phyloP scores from a whole-genome alignment of 2,329 filamentous ascomycete genomes.

The Beauveria bassiana region DNA sequence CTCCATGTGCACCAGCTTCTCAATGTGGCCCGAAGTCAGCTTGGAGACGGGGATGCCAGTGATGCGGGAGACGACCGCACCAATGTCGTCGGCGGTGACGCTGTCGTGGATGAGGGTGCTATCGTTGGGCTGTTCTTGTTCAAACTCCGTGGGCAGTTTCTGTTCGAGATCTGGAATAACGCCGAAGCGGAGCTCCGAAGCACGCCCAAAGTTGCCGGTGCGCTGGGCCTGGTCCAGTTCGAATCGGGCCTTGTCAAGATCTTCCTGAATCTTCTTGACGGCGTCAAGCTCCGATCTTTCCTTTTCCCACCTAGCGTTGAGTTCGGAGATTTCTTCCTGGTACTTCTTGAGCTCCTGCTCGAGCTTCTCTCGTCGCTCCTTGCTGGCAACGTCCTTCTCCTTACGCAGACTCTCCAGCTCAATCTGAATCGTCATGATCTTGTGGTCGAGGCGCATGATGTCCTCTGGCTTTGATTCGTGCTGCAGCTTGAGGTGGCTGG shows the following conservation, averaged over 20 bases:
- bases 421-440: conserved; percentile 96
- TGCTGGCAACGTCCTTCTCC: conserved; percentile 83
- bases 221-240: conserved; percentile 85
- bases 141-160: conserved; percentile 69
- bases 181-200: conserved; percentile 85
- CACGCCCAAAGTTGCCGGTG: conserved; percentile 78
- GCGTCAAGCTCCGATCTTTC: conserved; percentile 79
- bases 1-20: conserved; percentile 95
- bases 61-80: conserved; percentile 78
- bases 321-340: conserved; percentile 64
- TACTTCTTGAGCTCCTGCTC: conserved; percentile 68
- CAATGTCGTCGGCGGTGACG: conserved; percentile 93
- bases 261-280: conserved; percentile 79
- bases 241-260: conserved; percentile 77
- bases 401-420: conserved; percentile 91
- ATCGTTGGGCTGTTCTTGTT: conserved; percentile 28
- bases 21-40: conserved; percentile 85
- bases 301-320: conserved; percentile 84
- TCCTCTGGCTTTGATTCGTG: conserved; percentile 96
- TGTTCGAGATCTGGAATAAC: conserved; percentile 74
- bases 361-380: conserved; percentile 79
- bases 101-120: conserved; percentile 78
- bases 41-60: conserved; percentile 92
- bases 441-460: conserved; percentile 84
- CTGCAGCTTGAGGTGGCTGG: conserved; percentile 79